Evolutionary conservation across 176 grass and related monocot genomes (phyloP).

Genomic region (Typha latifolia): DNA sequence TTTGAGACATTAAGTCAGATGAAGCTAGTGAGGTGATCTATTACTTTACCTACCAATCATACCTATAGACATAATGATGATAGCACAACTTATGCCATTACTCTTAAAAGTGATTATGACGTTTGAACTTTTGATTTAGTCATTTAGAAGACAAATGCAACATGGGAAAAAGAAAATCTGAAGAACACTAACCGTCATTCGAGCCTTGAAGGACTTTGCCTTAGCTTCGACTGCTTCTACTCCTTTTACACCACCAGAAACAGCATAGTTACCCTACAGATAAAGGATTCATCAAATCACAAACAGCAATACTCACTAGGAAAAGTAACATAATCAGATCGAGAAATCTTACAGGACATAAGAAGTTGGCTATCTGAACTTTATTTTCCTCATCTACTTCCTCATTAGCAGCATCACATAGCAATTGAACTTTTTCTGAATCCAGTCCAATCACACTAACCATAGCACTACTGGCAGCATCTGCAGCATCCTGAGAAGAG

Average conservation of each 20-base stretch:
- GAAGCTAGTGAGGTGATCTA: no score
- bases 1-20: no score
- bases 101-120: background rate
- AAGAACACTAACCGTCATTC: conserved; percentile 72
- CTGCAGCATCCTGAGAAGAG: conserved; percentile 72
- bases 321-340: conserved; percentile 4
- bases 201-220: conserved; percentile 97
- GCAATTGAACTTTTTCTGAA: conserved; percentile 87
- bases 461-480: conserved; percentile 82
- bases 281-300: conserved; percentile 10
- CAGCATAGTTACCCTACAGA: conserved; percentile 78
- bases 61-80: background rate
- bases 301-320: conserved; percentile 7
- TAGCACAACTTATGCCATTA: background rate
- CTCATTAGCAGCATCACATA: conserved; percentile 85
- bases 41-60: background rate
- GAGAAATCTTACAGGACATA: conserved; percentile 64
- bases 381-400: conserved; percentile 75
- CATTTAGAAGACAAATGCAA: background rate
- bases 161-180: background rate
- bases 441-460: conserved; percentile 96
- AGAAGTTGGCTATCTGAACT: conserved; percentile 88
- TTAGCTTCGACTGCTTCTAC: conserved; percentile 93
- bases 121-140: background rate
- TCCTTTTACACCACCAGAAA: conserved; percentile 95